Conservation (phyloP, 2,329 filamentous ascomycete species). For the Canariomyces notabilis region DNA sequence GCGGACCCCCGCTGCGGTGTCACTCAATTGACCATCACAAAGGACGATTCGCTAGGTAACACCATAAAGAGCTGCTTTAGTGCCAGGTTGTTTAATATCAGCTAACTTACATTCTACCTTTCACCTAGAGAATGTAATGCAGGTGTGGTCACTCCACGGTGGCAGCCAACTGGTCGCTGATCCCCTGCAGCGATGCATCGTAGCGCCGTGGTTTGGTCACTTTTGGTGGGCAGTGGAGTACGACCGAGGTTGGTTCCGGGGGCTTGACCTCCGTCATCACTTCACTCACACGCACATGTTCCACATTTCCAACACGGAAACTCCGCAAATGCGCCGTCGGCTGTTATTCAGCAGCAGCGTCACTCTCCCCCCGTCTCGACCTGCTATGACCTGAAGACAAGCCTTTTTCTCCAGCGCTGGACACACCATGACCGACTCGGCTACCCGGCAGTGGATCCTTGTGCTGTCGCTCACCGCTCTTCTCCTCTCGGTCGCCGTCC, state of each 20-base stretch:
- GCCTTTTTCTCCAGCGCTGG: slow-evolving; percentile 6
- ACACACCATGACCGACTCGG: slow-evolving; percentile 47
- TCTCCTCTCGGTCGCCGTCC: slow-evolving; percentile 50
- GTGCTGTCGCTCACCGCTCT: slow-evolving; percentile 55
- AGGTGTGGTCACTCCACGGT: too few species aligned
- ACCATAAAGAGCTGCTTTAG: too few species aligned
- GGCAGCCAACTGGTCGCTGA: too few species aligned
- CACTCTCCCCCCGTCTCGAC: background rate
- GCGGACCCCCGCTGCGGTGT: too few species aligned
- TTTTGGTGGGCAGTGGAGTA: background rate
- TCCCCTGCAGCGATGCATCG: slow-evolving; percentile 8
- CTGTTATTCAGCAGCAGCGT: slow-evolving; percentile 6
- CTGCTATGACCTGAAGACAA: slow-evolving; percentile 11
- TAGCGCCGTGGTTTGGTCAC: too few species aligned
- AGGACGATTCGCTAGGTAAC: too few species aligned
- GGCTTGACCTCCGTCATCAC: slow-evolving; percentile 3
- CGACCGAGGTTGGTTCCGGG: background rate
- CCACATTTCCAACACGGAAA: slow-evolving; percentile 1
- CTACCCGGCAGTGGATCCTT: slow-evolving; percentile 51
- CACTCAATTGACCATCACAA: too few species aligned
- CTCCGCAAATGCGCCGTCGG: slow-evolving; percentile 14
- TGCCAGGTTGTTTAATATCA: too few species aligned
- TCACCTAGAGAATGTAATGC: too few species aligned
- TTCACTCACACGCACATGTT: slow-evolving; percentile 4
- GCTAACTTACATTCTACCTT: too few species aligned